These are phyloP conservation scores for Globisporangium cystogenes DNA, from an alignment of 352 stramenopile species.

Conservation along the genomic window DNA sequence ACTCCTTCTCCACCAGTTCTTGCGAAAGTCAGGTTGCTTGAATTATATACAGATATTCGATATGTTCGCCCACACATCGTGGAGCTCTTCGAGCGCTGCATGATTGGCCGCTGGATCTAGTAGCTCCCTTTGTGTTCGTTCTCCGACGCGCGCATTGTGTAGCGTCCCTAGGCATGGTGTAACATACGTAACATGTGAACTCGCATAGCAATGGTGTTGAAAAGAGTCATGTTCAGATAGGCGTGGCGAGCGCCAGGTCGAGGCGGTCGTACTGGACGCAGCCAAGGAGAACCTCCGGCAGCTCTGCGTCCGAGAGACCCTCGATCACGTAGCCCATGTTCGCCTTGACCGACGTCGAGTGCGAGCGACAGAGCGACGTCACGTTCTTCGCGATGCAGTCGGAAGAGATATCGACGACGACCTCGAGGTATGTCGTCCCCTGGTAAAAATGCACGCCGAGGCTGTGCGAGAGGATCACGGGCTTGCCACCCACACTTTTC, in stretches of 20 bases:
- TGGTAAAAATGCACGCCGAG: conserved; percentile 63
- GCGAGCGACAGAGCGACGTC: conserved; percentile 64
- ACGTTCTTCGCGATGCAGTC: conserved; percentile 73
- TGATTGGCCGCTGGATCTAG: too few species aligned
- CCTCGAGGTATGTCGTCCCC: conserved; percentile 61
- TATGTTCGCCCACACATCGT: too few species aligned
- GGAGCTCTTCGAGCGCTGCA: too few species aligned
- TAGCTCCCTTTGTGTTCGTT: too few species aligned
- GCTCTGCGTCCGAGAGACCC: conserved; percentile 52
- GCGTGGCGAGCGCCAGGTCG: conserved; percentile 48
- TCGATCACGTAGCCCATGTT: conserved; percentile 83
- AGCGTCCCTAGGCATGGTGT: too few species aligned
- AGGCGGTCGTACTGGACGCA: conserved; percentile 78
- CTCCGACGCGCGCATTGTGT: too few species aligned
- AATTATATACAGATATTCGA: too few species aligned
- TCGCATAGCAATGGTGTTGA: too few species aligned
- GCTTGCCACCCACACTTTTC: conserved; percentile 75
- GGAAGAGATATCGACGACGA: conserved; percentile 70
- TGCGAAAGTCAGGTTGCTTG: too few species aligned
- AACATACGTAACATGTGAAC: too few species aligned
- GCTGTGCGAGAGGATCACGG: conserved; percentile 65
- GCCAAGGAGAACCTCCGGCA: conserved; percentile 74
- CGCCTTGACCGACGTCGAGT: conserved; percentile 57
- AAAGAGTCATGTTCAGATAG: conserved; percentile 33
- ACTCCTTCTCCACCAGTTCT: too few species aligned